Percentiles rank a stretch among this genome's conserved stretches.
These are phyloP conservation scores for Purshia tridentata DNA, from an alignment of 306 rosid genomes.

Conservation along the genomic window DNA sequence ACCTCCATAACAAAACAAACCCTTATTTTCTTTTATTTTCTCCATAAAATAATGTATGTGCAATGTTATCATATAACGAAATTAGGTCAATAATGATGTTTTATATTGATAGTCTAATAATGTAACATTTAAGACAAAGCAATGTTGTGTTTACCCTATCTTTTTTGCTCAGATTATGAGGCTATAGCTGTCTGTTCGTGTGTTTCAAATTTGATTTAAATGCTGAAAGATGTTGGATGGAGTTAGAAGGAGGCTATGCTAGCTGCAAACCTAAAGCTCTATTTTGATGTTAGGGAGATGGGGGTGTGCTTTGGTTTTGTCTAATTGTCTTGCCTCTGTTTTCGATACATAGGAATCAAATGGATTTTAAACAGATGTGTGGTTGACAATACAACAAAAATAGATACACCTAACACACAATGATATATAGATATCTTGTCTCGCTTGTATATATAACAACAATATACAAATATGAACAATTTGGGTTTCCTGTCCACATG, in stretches of 20 bases:
- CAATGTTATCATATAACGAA: too few relatives aligned
- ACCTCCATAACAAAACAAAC: not conserved
- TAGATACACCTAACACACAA: slow-evolving; percentile 25
- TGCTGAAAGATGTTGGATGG: slow-evolving; percentile 11
- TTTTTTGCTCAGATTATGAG: not conserved
- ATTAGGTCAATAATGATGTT: too few relatives aligned
- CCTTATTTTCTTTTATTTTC: not conserved
- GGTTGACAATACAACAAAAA: slow-evolving; percentile 31
- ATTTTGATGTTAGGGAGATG: slow-evolving; percentile 30
- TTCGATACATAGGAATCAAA: not conserved
- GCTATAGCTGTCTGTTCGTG: slow-evolving; percentile 1
- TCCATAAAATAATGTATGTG: too few relatives aligned
- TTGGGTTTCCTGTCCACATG: slow-evolving; percentile 24
- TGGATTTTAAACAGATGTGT: slow-evolving; percentile 17
- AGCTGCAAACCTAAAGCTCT: slow-evolving; percentile 19
- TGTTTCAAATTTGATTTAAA: slow-evolving; percentile 2
- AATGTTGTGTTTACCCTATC: not conserved
- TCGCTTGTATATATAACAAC: slow-evolving; percentile 11
- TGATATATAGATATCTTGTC: slow-evolving; percentile 31
- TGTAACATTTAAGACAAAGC: too few relatives aligned
- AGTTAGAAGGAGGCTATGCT: slow-evolving; percentile 35
- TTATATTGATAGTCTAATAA: too few relatives aligned
- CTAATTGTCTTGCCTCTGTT: slow-evolving; percentile 35
- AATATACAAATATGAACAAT: slow-evolving; percentile 11
- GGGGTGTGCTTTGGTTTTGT: slow-evolving; percentile 22